Conservation (phyloP, 345 rosid species). For the Corchorus olitorius region DNA sequence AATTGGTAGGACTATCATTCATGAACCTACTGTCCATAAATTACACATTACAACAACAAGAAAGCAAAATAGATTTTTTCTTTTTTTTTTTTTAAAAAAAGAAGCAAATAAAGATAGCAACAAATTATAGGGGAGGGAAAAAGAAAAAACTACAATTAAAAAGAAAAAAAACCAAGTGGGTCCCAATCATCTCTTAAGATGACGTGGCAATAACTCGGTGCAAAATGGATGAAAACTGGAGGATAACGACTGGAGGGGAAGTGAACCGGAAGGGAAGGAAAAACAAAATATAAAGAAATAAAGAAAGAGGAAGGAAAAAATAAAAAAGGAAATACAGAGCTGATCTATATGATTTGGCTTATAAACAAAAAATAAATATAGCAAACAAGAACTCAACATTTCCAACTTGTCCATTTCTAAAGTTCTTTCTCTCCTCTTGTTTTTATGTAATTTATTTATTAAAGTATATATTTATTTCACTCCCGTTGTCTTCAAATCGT, state of each 20-base stretch:
- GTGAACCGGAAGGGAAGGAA: conserved; percentile 27
- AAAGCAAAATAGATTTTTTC: background rate
- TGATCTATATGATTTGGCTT: conserved; percentile 23
- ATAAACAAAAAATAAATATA: background rate
- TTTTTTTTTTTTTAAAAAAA: too few relatives aligned
- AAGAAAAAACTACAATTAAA: too few relatives aligned
- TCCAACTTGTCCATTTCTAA: conserved; percentile 14
- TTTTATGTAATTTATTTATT: background rate
- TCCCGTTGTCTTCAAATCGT: background rate
- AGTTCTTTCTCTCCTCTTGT: too few relatives aligned
- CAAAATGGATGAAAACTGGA: conserved; percentile 55
- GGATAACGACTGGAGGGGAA: conserved; percentile 54
- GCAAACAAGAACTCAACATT: background rate
- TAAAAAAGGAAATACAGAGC: background rate
- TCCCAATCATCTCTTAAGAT: conserved; percentile 31
- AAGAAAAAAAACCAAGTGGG: conserved; percentile 32
- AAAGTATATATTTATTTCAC: background rate
- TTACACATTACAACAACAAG: too few relatives aligned
- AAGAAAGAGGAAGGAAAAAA: conserved; percentile 11
- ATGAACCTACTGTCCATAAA: background rate
- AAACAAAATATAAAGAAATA: background rate
- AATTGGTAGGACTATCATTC: background rate
- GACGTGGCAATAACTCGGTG: conserved; percentile 58
- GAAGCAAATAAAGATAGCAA: background rate
- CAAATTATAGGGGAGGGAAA: too few relatives aligned